Evolutionary conservation across 768 basidiomycete species (phyloP), one percentile per base, ranked within the genome.

Genomic region (Tremella mesenterica): DNA sequence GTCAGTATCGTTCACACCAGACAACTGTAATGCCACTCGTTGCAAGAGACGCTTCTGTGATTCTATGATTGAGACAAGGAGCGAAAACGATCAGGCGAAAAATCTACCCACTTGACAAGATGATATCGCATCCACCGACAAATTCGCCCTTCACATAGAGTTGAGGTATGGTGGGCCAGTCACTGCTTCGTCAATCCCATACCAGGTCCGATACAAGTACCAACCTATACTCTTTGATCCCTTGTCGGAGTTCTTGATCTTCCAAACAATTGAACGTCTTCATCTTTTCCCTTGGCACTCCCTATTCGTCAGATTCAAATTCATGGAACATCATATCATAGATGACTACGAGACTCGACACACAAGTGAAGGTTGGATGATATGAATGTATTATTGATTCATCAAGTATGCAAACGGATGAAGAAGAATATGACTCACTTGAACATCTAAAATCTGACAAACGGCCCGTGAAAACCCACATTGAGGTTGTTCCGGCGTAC

Each of bases 151-250:
- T 83, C 30, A 97, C 79, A 67, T 93, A 99, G 12, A 99, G 73
- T 71, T 99, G 93, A 10, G 93, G 93, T 59, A 99, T 84, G 18
- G 93, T 99, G 13, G 93, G 93, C 93, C 93, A 99, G 59, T 95
- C 88, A 21, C 92, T 97, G 63, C 27, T 27, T 14, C 25, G 10
- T 21, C 12, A 14, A 13, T 13, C 46, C 12, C 47, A 30, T 48
- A n/a, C 34, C n/a, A 6, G 13, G 26, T 25, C 9, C 12, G 20
- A n/a, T 25, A 13, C 0, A 3, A 21, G 10, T 10, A 83, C 90
- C 69, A 62, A 96, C 92, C 89, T 92, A 72, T 88, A 97, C 73
- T 96, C 91, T 75, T 99, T 97, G 71, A 97, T 93, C 2, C 83
- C 81, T 62, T 67, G 81, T 57, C 93, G 77, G 43, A 99, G 76